phyloP scores from a whole-genome alignment of 2,329 filamentous ascomycete genomes.

The Triangularia setosa region DNA sequence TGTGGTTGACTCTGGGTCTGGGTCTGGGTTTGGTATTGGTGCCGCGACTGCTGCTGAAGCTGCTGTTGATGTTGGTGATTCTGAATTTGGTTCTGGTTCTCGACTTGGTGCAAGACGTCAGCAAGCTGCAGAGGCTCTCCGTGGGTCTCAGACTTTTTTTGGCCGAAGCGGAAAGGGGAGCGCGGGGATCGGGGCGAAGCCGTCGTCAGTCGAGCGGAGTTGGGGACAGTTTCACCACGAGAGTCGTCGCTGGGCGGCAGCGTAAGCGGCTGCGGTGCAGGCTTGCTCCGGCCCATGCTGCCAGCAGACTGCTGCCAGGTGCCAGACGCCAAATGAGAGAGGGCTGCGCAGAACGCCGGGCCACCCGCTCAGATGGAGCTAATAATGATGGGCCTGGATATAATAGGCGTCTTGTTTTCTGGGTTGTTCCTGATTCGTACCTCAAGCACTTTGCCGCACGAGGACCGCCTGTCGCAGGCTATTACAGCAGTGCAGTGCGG shows the following conservation, averaged over 20 bases:
- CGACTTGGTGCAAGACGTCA: constrained; percentile 28
- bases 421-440: constrained; percentile 31
- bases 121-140: constrained; percentile 30
- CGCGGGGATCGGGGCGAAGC: constrained; percentile 43
- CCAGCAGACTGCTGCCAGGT: constrained; percentile 14
- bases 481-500: constrained; percentile 27
- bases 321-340: constrained; percentile 7
- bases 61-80: not conserved
- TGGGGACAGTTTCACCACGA: constrained; percentile 33
- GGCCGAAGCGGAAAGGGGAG: constrained; percentile 44
- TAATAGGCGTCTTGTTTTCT: constrained; percentile 23
- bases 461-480: constrained; percentile 8
- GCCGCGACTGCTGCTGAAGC: constrained; percentile 2
- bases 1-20: constrained; percentile 20
- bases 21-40: not conserved
- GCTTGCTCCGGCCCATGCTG: constrained; percentile 52
- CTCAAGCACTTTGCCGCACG: constrained; percentile 29
- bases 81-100: not conserved
- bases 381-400: constrained; percentile 26
- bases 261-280: constrained; percentile 55
- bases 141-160: constrained; percentile 30
- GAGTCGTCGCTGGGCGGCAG: constrained; percentile 40
- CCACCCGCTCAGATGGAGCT: constrained; percentile 16
- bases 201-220: constrained; percentile 34
- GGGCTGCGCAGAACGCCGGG: constrained; percentile 8